Evolutionary conservation across 192 early-diverging fungal genomes (phyloP).

Genomic region (Entrophospora sp.): DNA sequence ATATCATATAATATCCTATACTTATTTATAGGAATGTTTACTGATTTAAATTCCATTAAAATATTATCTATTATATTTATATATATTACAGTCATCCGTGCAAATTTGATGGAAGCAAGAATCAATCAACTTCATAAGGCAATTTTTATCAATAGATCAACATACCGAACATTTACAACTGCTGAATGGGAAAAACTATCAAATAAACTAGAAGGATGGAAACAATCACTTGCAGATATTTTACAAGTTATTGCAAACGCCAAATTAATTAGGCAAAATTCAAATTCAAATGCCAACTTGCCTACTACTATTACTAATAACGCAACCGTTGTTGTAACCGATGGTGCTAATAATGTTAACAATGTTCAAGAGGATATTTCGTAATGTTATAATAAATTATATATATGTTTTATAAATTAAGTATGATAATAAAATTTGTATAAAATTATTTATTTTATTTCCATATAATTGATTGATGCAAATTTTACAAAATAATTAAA

Average conservation of each 20-base stretch:
- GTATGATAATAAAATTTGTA: too few relatives aligned
- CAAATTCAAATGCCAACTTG: conserved; percentile 27
- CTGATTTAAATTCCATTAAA: not conserved
- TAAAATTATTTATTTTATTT: too few relatives aligned
- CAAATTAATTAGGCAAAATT: conserved; percentile 56
- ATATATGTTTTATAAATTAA: too few relatives aligned
- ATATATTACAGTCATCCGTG: conserved; percentile 50
- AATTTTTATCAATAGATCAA: conserved; percentile 72
- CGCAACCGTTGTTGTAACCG: not conserved
- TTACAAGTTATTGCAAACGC: conserved; percentile 84
- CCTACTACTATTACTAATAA: conserved; percentile 23
- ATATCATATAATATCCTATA: not conserved
- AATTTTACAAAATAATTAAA: too few relatives aligned
- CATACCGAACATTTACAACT: conserved; percentile 72
- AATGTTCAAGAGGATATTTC: conserved; percentile 4
- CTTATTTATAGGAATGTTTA: not conserved
- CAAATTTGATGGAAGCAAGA: conserved; percentile 87
- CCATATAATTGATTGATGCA: too few relatives aligned
- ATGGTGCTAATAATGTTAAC: too few relatives aligned
- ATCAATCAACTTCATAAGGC: conserved; percentile 85
- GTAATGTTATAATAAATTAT: too few relatives aligned
- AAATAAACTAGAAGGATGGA: conserved; percentile 67
- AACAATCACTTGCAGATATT: conserved; percentile 65
- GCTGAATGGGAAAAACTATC: conserved; percentile 77
- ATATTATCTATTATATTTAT: not conserved